Percentiles rank a stretch among this genome's conserved stretches.
These are phyloP conservation scores for Lactifluus echinatus DNA, from an alignment of 768 basidiomycete genomes.

Conservation along the genomic window DNA sequence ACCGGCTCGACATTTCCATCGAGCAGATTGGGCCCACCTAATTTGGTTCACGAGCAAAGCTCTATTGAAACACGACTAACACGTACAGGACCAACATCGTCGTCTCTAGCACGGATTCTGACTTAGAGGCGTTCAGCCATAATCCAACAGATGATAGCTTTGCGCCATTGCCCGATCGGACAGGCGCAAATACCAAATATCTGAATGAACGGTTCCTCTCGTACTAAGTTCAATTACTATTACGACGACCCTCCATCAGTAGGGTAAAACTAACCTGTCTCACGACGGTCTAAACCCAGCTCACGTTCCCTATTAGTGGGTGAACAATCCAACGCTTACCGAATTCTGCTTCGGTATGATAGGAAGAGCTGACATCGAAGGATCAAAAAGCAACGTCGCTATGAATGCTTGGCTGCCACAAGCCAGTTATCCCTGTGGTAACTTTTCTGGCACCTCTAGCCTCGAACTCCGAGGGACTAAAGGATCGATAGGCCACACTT, in stretches of 20 bases:
- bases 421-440: constrained; percentile 75
- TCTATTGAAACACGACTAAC: constrained; percentile 57
- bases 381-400: constrained; percentile 78
- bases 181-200: constrained; percentile 77
- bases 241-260: constrained; percentile 68
- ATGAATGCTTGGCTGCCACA: constrained; percentile 79
- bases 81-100: constrained; percentile 63
- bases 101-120: constrained; percentile 73
- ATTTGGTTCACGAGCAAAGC: constrained; percentile 66
- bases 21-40: constrained; percentile 39
- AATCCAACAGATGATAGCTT: constrained; percentile 80
- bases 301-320: constrained; percentile 74
- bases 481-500: constrained; percentile 80
- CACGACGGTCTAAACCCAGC: constrained; percentile 78
- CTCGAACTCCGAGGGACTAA: constrained; percentile 72
- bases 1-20: constrained; percentile 46
- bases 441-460: constrained; percentile 77
- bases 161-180: constrained; percentile 70
- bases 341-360: constrained; percentile 76
- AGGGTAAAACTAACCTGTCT: constrained; percentile 85
- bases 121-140: constrained; percentile 81
- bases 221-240: constrained; percentile 77
- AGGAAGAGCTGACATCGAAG: constrained; percentile 78
- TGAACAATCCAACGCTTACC: constrained; percentile 77
- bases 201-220: constrained; percentile 78